A percentile compares a stretch with the other conserved stretches of the same genome.
These are phyloP conservation scores for Abrus precatorius DNA, from an alignment of 306 rosid species.

Conservation along the genomic window DNA sequence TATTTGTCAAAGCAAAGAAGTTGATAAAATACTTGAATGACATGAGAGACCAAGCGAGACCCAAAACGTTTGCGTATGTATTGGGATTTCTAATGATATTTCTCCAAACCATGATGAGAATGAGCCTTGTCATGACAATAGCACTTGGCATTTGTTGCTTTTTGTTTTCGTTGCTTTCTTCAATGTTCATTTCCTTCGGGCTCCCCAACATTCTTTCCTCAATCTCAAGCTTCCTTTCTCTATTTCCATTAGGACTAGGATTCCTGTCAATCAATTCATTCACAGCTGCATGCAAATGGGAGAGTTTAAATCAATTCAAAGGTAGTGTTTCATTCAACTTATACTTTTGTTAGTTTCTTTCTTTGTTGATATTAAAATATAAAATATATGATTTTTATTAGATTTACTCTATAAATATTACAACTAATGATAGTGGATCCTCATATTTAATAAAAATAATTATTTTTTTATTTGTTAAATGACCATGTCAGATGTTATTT, in stretches of 20 bases:
- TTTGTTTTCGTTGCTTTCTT: constrained; percentile 48
- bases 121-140: constrained; percentile 74
- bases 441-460: no score
- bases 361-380: no score
- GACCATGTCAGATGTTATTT: no score
- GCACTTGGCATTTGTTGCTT: constrained; percentile 73
- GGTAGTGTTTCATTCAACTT: no score
- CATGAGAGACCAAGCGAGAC: constrained; percentile 79
- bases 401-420: no score
- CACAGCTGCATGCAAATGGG: constrained; percentile 34
- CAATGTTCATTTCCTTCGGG: constrained; percentile 55
- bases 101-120: constrained; percentile 81
- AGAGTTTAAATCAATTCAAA: neutral
- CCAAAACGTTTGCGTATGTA: constrained; percentile 69
- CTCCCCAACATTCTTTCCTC: constrained; percentile 42
- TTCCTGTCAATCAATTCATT: constrained; percentile 49
- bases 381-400: no score
- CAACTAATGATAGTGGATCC: no score
- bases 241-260: constrained; percentile 49
- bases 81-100: constrained; percentile 84
- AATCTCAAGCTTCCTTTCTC: constrained; percentile 43
- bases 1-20: no score
- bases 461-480: no score
- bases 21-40: constrained; percentile 59
- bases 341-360: no score